Percentiles rank a stretch among this genome's conserved stretches.
These are phyloP conservation scores for Sporisorium iseilematis-ciliati DNA, from an alignment of 1,284 basidiomycete genomes.

Conservation along the genomic window DNA sequence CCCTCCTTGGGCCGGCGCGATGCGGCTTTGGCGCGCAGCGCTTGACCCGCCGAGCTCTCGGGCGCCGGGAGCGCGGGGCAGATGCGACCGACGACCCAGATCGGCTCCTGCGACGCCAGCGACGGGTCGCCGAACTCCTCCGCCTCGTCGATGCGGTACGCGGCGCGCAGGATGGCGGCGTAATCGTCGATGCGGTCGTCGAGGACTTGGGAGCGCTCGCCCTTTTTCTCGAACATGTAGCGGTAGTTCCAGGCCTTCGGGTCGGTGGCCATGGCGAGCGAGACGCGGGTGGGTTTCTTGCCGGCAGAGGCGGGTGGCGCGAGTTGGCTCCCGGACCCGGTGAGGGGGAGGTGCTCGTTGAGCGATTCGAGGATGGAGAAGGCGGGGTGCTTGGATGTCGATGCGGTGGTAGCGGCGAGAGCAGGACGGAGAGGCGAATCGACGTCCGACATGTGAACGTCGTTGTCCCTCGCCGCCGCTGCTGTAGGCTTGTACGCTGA, in stretches of 20 bases:
- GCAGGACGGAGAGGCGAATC: slow-evolving; percentile 35
- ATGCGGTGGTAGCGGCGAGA: not conserved
- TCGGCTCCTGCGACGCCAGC: slow-evolving; percentile 56
- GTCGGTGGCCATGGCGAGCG: slow-evolving; percentile 64
- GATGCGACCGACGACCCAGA: slow-evolving; percentile 65
- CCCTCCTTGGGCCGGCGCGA: slow-evolving; percentile 3
- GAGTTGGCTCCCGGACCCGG: slow-evolving; percentile 37
- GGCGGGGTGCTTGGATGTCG: slow-evolving; percentile 1
- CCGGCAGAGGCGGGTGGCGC: slow-evolving; percentile 3
- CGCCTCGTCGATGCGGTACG: slow-evolving; percentile 43
- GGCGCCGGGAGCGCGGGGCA: slow-evolving; percentile 37
- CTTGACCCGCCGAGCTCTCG: slow-evolving; percentile 19
- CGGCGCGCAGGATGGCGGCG: slow-evolving; percentile 49
- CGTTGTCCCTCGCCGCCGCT: slow-evolving; percentile 1
- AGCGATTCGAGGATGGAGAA: slow-evolving; percentile 56
- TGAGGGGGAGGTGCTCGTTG: slow-evolving; percentile 47
- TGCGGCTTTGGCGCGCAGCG: slow-evolving; percentile 13
- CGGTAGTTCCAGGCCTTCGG: slow-evolving; percentile 65
- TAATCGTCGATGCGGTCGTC: slow-evolving; percentile 63
- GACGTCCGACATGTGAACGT: slow-evolving; percentile 37
- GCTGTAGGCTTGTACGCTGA: slow-evolving; percentile 32
- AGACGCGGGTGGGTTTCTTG: slow-evolving; percentile 50
- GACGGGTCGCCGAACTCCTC: slow-evolving; percentile 63
- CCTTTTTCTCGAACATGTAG: slow-evolving; percentile 69
- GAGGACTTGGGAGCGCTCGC: slow-evolving; percentile 57